Conservation (phyloP, 2,329 filamentous ascomycete genomes). For the Curvularia sp. region DNA sequence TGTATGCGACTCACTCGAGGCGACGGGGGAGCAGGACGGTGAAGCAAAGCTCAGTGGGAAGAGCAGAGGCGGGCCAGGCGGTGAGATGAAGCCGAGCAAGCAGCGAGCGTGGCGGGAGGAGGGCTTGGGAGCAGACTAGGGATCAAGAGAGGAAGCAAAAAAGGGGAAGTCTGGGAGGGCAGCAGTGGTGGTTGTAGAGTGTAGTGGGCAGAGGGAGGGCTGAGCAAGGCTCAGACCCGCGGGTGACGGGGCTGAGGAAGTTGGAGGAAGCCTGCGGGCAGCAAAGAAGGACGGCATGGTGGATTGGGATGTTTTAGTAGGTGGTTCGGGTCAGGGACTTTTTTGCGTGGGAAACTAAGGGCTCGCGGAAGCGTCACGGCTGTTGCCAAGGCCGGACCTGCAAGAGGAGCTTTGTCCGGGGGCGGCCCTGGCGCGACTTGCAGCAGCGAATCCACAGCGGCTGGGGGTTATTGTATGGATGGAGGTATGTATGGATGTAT, state of each 20-base stretch:
- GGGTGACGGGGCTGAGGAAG: constrained; percentile 59
- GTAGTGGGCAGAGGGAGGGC: constrained; percentile 22
- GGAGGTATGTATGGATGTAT: too few species aligned
- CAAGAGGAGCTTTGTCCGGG: constrained; percentile 26
- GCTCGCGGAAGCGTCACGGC: constrained; percentile 28
- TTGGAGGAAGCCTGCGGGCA: constrained; percentile 53
- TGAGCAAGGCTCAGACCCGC: constrained; percentile 56
- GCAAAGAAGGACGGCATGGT: constrained; percentile 50
- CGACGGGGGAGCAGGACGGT: constrained; percentile 11
- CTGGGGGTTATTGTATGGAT: too few species aligned
- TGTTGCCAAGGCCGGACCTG: constrained; percentile 29
- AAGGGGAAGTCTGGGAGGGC: constrained; percentile 18
- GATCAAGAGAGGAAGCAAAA: constrained; percentile 15
- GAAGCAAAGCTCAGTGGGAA: constrained; percentile 24
- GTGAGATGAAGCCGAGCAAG: constrained; percentile 40
- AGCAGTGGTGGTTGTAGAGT: constrained; percentile 15
- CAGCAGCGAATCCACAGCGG: neutral
- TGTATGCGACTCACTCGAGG: constrained; percentile 25
- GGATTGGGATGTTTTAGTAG: constrained; percentile 48
- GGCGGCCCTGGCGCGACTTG: constrained; percentile 10
- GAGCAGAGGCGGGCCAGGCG: constrained; percentile 31
- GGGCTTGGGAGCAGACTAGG: neutral
- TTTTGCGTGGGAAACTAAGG: constrained; percentile 37
- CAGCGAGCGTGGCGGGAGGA: constrained; percentile 20
- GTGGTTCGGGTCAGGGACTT: constrained; percentile 43